A percentile compares a stretch with the other conserved stretches of the same genome.
Evolutionary conservation across 2,329 filamentous ascomycete species (phyloP).

Genomic region (Diaporthe nobilis): DNA sequence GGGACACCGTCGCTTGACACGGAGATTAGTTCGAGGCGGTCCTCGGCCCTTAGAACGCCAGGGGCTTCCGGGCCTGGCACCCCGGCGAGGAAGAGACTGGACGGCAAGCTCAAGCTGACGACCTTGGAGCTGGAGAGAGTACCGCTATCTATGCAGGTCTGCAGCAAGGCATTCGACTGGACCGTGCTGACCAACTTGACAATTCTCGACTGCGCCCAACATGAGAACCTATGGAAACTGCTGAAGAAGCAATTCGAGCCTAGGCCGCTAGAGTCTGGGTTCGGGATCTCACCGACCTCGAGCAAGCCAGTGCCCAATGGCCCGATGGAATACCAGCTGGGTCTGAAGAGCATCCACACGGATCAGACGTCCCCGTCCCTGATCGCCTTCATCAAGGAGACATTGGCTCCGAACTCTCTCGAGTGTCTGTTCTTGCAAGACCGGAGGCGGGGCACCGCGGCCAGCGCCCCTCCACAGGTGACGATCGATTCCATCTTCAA

Average conservation of each 20-base stretch:
- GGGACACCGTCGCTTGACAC: conserved; percentile 24
- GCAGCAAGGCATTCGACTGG: conserved; percentile 82
- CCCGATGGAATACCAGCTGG: conserved; percentile 70
- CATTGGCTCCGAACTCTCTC: conserved; percentile 83
- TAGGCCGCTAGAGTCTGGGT: conserved; percentile 49
- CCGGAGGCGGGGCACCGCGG: conserved; percentile 59
- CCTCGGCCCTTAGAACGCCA: conserved; percentile 14
- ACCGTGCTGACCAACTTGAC: conserved; percentile 78
- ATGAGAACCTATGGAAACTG: conserved; percentile 82
- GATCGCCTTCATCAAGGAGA: conserved; percentile 82
- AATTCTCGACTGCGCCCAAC: conserved; percentile 79
- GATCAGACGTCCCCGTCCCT: conserved; percentile 79
- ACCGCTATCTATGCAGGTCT: conserved; percentile 78
- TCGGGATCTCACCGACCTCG: conserved; percentile 46
- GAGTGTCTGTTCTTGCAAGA: conserved; percentile 86
- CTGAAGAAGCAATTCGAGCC: conserved; percentile 75
- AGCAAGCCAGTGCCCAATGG: conserved; percentile 48
- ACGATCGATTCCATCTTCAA: conserved; percentile 80
- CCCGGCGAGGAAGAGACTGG: conserved; percentile 57
- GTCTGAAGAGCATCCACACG: conserved; percentile 81
- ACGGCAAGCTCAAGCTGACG: conserved; percentile 76
- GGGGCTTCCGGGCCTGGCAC: conserved; percentile 13
- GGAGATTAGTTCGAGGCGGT: conserved; percentile 24
- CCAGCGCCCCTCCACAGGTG: conserved; percentile 63
- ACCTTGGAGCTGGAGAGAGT: conserved; percentile 82